These are phyloP conservation scores for Brassica hybrid DNA, from an alignment of 441 rosid species.

Conservation along the genomic window DNA sequence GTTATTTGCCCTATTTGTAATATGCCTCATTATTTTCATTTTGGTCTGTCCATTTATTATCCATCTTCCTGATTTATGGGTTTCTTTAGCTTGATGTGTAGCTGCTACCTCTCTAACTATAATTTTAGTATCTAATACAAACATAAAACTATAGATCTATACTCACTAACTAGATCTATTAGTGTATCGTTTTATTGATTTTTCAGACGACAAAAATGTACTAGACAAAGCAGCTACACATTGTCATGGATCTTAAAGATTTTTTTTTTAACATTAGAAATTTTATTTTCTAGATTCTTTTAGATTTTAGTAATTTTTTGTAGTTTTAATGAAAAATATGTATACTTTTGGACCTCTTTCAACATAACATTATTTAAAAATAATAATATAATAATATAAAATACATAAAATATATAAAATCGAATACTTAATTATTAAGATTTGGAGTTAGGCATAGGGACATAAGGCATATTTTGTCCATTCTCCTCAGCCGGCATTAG, in stretches of 20 bases:
- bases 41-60: constrained; percentile 39
- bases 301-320: not conserved
- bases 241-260: not conserved
- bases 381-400: too few relatives aligned
- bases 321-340: not conserved
- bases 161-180: not conserved
- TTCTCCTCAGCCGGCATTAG: not conserved
- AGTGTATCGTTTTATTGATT: too few relatives aligned
- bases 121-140: constrained; percentile 10
- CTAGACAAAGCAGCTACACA: not conserved
- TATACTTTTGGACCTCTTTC: not conserved
- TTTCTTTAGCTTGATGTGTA: constrained; percentile 9
- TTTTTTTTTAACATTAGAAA: not conserved
- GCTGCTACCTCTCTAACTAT: constrained; percentile 8
- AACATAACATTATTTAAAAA: not conserved
- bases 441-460: not conserved
- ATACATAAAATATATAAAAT: not conserved
- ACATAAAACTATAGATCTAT: constrained; percentile 11
- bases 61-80: constrained; percentile 30
- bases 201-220: too few relatives aligned
- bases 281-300: not conserved
- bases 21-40: constrained; percentile 26
- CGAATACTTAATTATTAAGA: not conserved
- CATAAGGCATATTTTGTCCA: not conserved
- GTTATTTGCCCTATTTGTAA: constrained; percentile 27